phyloP scores from a whole-genome alignment of 768 basidiomycete species.

The Strobilomyces dryophilus region DNA sequence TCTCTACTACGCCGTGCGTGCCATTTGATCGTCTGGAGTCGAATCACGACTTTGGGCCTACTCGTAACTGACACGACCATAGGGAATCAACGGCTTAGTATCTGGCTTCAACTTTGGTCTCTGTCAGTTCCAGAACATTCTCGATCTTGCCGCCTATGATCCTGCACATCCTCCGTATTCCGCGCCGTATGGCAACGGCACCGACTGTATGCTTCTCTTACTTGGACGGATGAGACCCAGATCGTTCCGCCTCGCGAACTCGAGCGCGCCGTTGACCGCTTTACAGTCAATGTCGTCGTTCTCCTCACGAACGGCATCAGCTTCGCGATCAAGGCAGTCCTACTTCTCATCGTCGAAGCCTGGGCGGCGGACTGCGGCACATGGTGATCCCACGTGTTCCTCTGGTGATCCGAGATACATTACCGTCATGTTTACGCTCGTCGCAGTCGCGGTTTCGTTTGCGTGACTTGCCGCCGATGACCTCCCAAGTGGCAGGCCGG shows the following conservation, averaged over 20 bases:
- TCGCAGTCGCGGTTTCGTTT: conserved; percentile 66
- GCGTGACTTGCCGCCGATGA: conserved; percentile 74
- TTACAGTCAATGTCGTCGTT: conserved; percentile 69
- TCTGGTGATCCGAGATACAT: conserved; percentile 62
- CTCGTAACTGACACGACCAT: not conserved
- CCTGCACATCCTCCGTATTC: conserved; percentile 54
- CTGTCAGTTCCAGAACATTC: conserved; percentile 70
- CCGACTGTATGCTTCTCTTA: conserved; percentile 63
- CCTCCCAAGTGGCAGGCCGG: conserved; percentile 62
- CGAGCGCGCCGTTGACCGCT: not conserved
- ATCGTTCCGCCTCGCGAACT: conserved; percentile 26
- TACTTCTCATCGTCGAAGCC: conserved; percentile 64
- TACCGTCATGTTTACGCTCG: conserved; percentile 66
- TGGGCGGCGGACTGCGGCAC: conserved; percentile 83
- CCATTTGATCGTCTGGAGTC: not conserved
- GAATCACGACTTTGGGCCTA: not conserved
- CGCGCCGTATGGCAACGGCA: conserved; percentile 42
- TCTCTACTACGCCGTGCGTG: conserved; percentile 47
- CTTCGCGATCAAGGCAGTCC: conserved; percentile 68
- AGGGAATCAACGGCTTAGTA: conserved; percentile 67
- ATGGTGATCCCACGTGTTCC: conserved; percentile 30
- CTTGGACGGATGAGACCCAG: conserved; percentile 59
- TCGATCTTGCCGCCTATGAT: conserved; percentile 69
- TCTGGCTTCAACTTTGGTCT: conserved; percentile 70
- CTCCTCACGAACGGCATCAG: conserved; percentile 76